A percentile compares a stretch with the other conserved stretches of the same genome.
Evolutionary conservation across 148 eudicot genomes (phyloP).

Genomic region (Fallopia convolvulus): DNA sequence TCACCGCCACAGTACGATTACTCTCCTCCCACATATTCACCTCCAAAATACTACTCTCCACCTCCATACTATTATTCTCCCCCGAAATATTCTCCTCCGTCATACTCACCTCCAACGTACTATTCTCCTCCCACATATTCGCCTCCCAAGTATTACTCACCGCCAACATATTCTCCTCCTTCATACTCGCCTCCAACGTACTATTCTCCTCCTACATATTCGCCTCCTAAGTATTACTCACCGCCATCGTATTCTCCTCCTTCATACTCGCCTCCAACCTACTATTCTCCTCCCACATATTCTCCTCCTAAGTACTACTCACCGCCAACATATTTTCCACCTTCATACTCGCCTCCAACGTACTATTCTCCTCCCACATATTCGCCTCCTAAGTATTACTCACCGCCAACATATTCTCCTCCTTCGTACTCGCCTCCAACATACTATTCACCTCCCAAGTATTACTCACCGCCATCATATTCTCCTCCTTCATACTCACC

Average conservation of each 20-base stretch:
- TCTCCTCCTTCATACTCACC: too few species aligned
- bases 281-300: not conserved
- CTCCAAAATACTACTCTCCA: not conserved
- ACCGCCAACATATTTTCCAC: not conserved
- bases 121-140: not conserved
- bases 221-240: not conserved
- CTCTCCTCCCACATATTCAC: not conserved
- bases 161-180: not conserved
- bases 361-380: not conserved
- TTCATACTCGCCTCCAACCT: not conserved
- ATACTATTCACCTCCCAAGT: too few species aligned
- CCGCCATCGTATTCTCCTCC: not conserved
- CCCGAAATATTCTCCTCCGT: not conserved
- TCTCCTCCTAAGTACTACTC: not conserved
- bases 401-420: too few species aligned
- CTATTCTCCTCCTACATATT: not conserved
- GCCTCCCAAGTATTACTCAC: not conserved
- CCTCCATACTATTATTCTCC: not conserved
- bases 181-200: not conserved
- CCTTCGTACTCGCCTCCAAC: too few species aligned
- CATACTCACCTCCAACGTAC: not conserved
- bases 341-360: not conserved
- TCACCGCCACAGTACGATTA: not conserved
- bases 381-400: too few species aligned
- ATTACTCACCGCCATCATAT: too few species aligned